Evolutionary conservation across 1,284 basidiomycete species (phyloP), one percentile per base, ranked within the genome.

Genomic region (Violaceomyces palustris): DNA sequence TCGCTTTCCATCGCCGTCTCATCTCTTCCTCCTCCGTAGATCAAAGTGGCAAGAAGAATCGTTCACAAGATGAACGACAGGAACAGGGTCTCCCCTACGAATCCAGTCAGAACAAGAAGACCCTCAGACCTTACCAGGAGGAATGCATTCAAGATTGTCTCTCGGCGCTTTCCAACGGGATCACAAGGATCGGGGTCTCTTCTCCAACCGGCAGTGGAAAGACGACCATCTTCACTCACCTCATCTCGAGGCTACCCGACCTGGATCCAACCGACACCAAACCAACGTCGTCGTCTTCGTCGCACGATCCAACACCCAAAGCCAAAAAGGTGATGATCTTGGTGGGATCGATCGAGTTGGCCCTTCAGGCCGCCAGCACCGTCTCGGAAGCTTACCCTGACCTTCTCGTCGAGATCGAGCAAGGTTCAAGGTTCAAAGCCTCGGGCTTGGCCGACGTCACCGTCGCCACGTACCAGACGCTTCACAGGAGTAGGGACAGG

Each of bases 401-500:
- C 6, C 84, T 86, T 79, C 79, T 74, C 8, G 84, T 97, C 7
- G 92, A 96, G 73, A 86, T 97, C 38, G 93, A 97, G 73, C 93
- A 97, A 75, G 88, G 89, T 3, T 64, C 68, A 11, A 84, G 82
- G 63, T 79, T 87, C 58, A 79, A 77, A 34, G 90, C 91, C 1
- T 82, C 82, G 19, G 93, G 92, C 1, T 45, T 70, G 6, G 90
- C 92, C 22, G 89, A 97, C 68, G 82, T 96, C 83, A 55, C 92
- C 0, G 82, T 94, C 27, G 92, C 90, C 4, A 96, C 91, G 2
- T 91, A 89, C 67, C 92, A 96, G 74, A 93, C 89, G 0, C 77
- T 96, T 3, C 77, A 83, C 12, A 82, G 81, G 38, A 73, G 78
- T 1, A 75, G 44, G 22, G 45, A 79, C 8, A 79, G 93, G 18